phyloP scores from a whole-genome alignment of 1,284 basidiomycete species.

The Mycena citricolor region DNA sequence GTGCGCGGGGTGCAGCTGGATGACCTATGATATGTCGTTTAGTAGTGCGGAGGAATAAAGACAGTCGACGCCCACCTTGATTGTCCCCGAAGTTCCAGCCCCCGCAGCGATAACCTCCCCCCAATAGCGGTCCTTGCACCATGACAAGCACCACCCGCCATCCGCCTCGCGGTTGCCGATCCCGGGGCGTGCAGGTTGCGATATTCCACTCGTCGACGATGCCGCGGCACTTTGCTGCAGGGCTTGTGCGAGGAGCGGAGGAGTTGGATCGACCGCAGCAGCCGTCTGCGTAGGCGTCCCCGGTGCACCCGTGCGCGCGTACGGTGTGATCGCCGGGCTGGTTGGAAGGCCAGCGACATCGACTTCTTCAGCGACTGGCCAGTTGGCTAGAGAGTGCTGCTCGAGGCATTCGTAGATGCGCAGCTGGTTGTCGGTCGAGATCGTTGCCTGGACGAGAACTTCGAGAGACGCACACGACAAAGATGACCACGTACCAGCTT shows the following conservation, averaged over 20 bases:
- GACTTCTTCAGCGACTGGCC: conserved; percentile 79
- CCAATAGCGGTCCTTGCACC: conserved; percentile 95
- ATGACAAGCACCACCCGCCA: conserved; percentile 89
- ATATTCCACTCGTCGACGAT: conserved; percentile 25
- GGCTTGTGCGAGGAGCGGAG: conserved; percentile 59
- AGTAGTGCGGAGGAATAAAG: not conserved
- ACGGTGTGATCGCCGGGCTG: conserved; percentile 39
- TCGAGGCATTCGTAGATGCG: conserved; percentile 91
- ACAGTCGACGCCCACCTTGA: conserved; percentile 58
- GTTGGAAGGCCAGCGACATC: conserved; percentile 65
- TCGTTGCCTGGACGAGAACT: conserved; percentile 60
- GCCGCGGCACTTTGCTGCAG: conserved; percentile 57
- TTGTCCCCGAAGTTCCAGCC: conserved; percentile 66
- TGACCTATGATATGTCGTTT: conserved; percentile 43
- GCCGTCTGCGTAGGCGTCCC: conserved; percentile 70
- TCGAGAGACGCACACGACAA: not conserved
- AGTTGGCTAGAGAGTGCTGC: conserved; percentile 73
- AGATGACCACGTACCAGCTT: conserved; percentile 63
- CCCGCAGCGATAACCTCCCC: conserved; percentile 82
- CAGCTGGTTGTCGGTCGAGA: conserved; percentile 83
- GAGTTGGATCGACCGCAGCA: conserved; percentile 54
- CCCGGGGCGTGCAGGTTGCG: conserved; percentile 48
- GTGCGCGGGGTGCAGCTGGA: conserved; percentile 58
- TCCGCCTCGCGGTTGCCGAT: conserved; percentile 73
- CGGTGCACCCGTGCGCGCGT: conserved; percentile 48